Evolutionary conservation across 805 yeast genomes (phyloP), one percentile per base, ranked within the genome.

Genomic region (Yarrowia sp.): DNA sequence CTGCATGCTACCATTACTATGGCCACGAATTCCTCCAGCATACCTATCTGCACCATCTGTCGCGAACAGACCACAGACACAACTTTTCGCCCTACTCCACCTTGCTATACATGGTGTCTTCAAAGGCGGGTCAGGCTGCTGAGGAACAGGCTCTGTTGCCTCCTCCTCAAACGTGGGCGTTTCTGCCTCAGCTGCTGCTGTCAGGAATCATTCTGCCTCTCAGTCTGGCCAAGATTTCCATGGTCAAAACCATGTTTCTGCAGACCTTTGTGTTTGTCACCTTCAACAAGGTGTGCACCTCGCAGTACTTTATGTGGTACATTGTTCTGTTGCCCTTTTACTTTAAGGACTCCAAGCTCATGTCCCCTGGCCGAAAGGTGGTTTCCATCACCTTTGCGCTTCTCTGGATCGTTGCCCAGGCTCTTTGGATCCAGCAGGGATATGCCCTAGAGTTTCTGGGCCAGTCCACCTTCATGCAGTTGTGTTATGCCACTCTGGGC

Each of bases 271-370:
- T 85, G n/a, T 89, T 89, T 75, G 92, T 89, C 17, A 79, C 90
- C 0, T 88, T 83, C 75, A 89, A 89, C 76, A 89, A 89, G 75
- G 95, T 89, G 22, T 86, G 91, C 71, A 95, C 99, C 0, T 90
- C 97, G 0, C 99, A 95, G 77, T 95, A 95, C 76, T 95, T 95
- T 75, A 84, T 93, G 67, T 95, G 99, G 99, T 95, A 88, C 71
- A 77, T 95, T 70, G 89, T 92, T 14, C 84, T 92, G 68, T 74
- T 93, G 46, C 98, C 99, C 1, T 83, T 89, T 64, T 87, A 79
- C 70, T 73, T 91, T 8, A 78, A 86, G 1, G 72, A 48, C 38
- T 61, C 64, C 16, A 73, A 70, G 1, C 68, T 81, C 1, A 66
- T 76, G 0, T 67, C 73, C 0, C 67, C 64, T 0, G 63, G 70